Base-by-base conservation (phyloP, 352 stramenopile species). In the Phytophthora sojae region DNA sequence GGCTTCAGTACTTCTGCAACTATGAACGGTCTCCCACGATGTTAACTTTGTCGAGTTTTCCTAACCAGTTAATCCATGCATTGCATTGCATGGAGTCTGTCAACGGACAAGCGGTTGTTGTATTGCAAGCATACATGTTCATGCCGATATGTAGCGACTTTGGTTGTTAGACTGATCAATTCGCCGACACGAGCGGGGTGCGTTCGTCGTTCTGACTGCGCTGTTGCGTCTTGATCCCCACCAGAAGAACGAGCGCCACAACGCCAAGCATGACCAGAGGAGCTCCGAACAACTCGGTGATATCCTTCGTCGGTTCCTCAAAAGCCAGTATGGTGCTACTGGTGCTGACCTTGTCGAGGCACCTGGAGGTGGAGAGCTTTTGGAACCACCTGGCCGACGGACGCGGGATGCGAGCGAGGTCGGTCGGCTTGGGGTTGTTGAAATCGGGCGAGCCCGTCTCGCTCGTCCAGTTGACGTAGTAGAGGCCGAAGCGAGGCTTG, bases 401-500 rank as follows among this genome's bases (percentile, higher is more conserved):
- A 19, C 78, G 73, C 53, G 78, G 73, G 19, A 77, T 76, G 1
- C 81, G 75, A 12, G 32, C 61, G 15, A 86, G 57, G n/a, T 85
- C 74, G 19, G 60, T 68, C 6, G 55, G 53, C 56, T 76, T 74
- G 11, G 73, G 73, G n/a, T 64, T 62, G 62, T 73, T 72, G 29
- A 71, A 71, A 44, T 73, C 57, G 6, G 61, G 64, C 0, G 67
- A 75, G 6, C 69, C 73, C n/a, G 69, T 73, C 50, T 80, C 55
- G 21, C 51, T 61, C 26, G 82, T 83, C 67, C 75, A 91, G 54
- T 91, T 82, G 50, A 91, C 79, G 69, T 87, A 86, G 69, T 85
- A 88, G 32, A 91, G 61, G 3, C 83, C 83, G 60, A 89, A 91
- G 50, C 83, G 81, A 49, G 77, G 71, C 21, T 80, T 71, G 57